Conservation (phyloP, 345 rosid species). For the rapeseed (Brassica napus) region Da-Ae NC_063434.1:28688501-28689000, state of each 20-base stretch:
- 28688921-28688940: slow-evolving; percentile 70
- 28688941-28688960: background rate
- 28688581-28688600: background rate
- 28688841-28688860: slow-evolving; percentile 75
- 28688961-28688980: background rate
- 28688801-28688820: slow-evolving; percentile 96
- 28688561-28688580: background rate
- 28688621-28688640: slow-evolving; percentile 53
- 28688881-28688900: slow-evolving; percentile 62
- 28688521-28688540: no score
- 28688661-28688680: slow-evolving; percentile 43
- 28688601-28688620: background rate
- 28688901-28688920: slow-evolving; percentile 94
- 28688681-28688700: slow-evolving; percentile 28
- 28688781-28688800: slow-evolving; percentile 95
- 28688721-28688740: slow-evolving; percentile 87
- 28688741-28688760: slow-evolving; percentile 79
- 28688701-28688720: slow-evolving; percentile 29
- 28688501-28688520: no score
- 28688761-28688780: slow-evolving; percentile 93
- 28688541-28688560: no score
- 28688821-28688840: slow-evolving; percentile 88
- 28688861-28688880: slow-evolving; percentile 68
- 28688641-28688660: slow-evolving; percentile 51
- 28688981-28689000: background rate